Percentiles rank a stretch among this genome's conserved stretches.
These are phyloP conservation scores for Talaromyces stipitatus DNA, from an alignment of 495 filamentous ascomycete species.

Conservation along the genomic window DNA sequence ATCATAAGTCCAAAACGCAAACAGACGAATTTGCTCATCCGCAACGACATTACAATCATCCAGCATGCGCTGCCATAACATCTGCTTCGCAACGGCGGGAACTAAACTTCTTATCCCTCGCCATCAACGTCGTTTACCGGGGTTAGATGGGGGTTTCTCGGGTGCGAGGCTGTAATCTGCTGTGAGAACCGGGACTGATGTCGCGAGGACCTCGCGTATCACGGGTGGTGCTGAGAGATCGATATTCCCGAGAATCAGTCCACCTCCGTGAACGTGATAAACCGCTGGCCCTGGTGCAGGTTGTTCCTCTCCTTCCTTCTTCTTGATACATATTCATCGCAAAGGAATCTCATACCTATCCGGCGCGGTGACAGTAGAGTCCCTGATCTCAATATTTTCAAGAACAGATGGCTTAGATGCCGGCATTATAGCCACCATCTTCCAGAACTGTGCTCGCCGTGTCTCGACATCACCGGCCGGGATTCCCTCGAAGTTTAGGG, in stretches of 20 bases:
- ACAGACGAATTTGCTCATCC: constrained; percentile 7
- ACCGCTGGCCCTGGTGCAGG: neutral
- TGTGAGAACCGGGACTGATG: constrained; percentile 10
- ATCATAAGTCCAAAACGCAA: constrained; percentile 20
- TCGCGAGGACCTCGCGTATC: neutral
- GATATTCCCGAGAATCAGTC: neutral
- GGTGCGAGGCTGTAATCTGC: constrained; percentile 31
- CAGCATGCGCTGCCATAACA: constrained; percentile 42
- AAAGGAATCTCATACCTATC: neutral
- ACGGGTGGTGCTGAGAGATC: neutral
- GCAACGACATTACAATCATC: constrained; percentile 23
- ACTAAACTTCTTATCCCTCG: constrained; percentile 31
- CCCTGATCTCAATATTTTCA: neutral
- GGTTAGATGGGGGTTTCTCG: constrained; percentile 23
- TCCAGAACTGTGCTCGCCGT: neutral
- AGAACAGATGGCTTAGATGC: neutral
- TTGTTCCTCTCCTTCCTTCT: neutral
- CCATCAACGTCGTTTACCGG: constrained; percentile 31
- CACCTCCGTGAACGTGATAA: neutral
- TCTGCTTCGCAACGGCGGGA: constrained; percentile 36
- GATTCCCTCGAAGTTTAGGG: neutral
- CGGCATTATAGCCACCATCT: neutral
- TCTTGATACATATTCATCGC: neutral
- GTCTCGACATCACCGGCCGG: neutral
- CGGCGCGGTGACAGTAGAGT: neutral